Conservation (phyloP, 1,139 yeast species). For the Scheffersomyces quercinus region DNA sequence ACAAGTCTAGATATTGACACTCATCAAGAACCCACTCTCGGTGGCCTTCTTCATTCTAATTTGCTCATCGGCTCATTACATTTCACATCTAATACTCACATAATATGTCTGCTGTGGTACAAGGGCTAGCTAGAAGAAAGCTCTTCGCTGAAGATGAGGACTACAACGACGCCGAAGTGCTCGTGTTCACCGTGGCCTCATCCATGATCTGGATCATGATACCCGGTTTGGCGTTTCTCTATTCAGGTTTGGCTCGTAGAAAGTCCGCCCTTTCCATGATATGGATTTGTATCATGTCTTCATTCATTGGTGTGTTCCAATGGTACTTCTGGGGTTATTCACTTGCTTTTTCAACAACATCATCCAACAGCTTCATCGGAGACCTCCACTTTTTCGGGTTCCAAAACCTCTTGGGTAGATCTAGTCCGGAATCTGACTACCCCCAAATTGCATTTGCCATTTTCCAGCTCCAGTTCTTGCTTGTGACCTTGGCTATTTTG, state of each 20-base stretch:
- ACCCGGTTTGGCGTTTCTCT: slow-evolving; percentile 90
- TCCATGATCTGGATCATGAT: slow-evolving; percentile 89
- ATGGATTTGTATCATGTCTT: slow-evolving; percentile 76
- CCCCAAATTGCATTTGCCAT: slow-evolving; percentile 86
- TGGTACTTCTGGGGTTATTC: slow-evolving; percentile 99
- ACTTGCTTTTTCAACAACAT: slow-evolving; percentile 75
- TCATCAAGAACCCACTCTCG: too few species aligned
- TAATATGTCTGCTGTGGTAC: not conserved
- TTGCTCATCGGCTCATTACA: too few species aligned
- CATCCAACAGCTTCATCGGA: slow-evolving; percentile 84
- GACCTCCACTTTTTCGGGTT: slow-evolving; percentile 81
- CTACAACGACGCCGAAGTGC: slow-evolving; percentile 45
- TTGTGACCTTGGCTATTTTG: slow-evolving; percentile 86
- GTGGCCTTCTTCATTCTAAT: too few species aligned
- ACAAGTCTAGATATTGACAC: too few species aligned
- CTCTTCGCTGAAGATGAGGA: slow-evolving; percentile 39
- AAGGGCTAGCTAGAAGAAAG: slow-evolving; percentile 22
- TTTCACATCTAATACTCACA: too few species aligned
- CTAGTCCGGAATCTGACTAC: slow-evolving; percentile 45
- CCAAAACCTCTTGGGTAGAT: slow-evolving; percentile 62
- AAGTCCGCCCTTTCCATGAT: slow-evolving; percentile 88
- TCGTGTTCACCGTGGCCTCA: slow-evolving; percentile 55
- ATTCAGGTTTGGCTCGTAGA: slow-evolving; percentile 90
- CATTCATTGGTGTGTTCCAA: slow-evolving; percentile 78
- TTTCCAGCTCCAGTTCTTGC: slow-evolving; percentile 88